phyloP scores from a whole-genome alignment of 805 yeast species.

The Lipomyces spencermartinsiae region DNA sequence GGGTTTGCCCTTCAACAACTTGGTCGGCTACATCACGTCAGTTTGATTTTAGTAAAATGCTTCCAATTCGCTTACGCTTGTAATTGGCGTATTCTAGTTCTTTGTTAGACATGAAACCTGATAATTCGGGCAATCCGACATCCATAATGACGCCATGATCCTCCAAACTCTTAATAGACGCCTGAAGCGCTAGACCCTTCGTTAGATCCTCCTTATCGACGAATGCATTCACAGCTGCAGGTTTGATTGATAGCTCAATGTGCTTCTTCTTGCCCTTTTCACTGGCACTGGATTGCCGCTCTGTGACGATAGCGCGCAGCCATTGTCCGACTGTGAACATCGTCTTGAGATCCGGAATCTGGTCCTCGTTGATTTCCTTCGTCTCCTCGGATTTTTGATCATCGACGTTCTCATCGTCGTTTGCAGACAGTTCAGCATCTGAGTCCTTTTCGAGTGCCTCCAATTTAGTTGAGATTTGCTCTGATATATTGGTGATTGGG shows the following conservation, averaged over 20 bases:
- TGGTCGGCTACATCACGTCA: conserved; percentile 41
- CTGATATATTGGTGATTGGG: conserved; percentile 74
- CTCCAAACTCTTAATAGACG: conserved; percentile 76
- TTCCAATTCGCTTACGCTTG: conserved; percentile 33
- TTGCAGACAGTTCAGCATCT: conserved; percentile 50
- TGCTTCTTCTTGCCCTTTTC: conserved; percentile 58
- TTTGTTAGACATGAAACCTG: conserved; percentile 79
- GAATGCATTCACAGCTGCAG: conserved; percentile 67
- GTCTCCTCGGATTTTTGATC: conserved; percentile 42
- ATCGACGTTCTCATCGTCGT: conserved; percentile 47
- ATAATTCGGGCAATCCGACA: conserved; percentile 62
- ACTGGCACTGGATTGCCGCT: conserved; percentile 52
- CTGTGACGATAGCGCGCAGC: conserved; percentile 80
- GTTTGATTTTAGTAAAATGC: not conserved
- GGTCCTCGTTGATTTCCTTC: conserved; percentile 41
- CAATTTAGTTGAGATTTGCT: conserved; percentile 61
- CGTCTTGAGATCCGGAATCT: conserved; percentile 61
- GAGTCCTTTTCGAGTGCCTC: conserved; percentile 58
- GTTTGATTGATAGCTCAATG: conserved; percentile 75
- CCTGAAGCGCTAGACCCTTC: conserved; percentile 73
- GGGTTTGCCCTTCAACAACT: conserved; percentile 67
- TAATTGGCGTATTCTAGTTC: conserved; percentile 56
- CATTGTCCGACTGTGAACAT: conserved; percentile 79
- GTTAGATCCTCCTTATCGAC: conserved; percentile 68
- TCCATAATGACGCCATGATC: conserved; percentile 89